Evolutionary conservation across 257 asterid species (phyloP).

Genomic region (Ophiorrhiza pumila): DNA sequence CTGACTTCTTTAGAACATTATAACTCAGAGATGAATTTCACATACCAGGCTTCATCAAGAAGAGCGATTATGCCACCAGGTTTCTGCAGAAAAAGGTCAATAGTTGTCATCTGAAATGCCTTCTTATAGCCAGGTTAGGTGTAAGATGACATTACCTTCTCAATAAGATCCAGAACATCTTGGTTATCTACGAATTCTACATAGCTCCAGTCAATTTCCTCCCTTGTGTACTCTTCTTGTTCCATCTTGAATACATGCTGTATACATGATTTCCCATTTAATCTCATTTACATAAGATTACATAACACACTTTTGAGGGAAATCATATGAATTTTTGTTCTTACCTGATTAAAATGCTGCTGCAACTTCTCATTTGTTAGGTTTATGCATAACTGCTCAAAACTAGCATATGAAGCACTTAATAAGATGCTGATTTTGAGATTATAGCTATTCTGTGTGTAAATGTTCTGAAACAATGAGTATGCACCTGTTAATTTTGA

Average conservation of each 20-base stretch:
- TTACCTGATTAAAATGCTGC: slow-evolving; percentile 96
- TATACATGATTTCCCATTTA: slow-evolving; percentile 20
- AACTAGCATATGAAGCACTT: slow-evolving; percentile 36
- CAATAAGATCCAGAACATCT: slow-evolving; percentile 91
- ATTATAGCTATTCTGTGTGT: neutral
- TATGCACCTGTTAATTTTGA: slow-evolving; percentile 81
- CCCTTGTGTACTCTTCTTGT: slow-evolving; percentile 90
- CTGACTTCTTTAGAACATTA: neutral
- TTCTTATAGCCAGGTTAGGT: neutral
- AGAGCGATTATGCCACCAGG: slow-evolving; percentile 97
- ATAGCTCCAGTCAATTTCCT: slow-evolving; percentile 95
- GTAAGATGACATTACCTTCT: slow-evolving; percentile 53
- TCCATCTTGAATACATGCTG: slow-evolving; percentile 99
- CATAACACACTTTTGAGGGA: neutral
- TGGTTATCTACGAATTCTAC: slow-evolving; percentile 95
- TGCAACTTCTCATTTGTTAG: slow-evolving; percentile 95
- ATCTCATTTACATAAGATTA: slow-evolving; percentile 1
- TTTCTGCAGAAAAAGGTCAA: slow-evolving; percentile 53
- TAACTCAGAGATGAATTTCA: slow-evolving; percentile 13
- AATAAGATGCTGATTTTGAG: slow-evolving; percentile 22
- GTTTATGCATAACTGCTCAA: slow-evolving; percentile 92
- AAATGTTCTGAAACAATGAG: neutral
- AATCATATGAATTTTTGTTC: neutral
- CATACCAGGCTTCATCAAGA: slow-evolving; percentile 98
- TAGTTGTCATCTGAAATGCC: neutral